Percentiles rank a stretch among this genome's conserved stretches.
Evolutionary conservation across 805 yeast species (phyloP).

Genomic region (Candida nemodendra): DNA sequence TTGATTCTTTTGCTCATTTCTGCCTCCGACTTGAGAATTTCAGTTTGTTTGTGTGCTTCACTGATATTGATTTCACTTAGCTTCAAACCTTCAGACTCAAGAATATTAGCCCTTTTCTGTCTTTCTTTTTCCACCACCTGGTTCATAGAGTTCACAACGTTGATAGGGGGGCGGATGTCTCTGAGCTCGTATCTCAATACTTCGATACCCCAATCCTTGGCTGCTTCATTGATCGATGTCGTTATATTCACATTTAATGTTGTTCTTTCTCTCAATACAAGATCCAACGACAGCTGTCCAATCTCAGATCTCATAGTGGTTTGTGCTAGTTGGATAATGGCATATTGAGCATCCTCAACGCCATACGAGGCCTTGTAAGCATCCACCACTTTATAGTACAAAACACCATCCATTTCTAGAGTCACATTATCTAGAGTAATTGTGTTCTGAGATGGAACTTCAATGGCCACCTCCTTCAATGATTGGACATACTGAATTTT

Average conservation of each 20-base stretch:
- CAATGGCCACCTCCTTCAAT: constrained; percentile 80
- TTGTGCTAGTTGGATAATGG: constrained; percentile 81
- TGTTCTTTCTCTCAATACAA: constrained; percentile 76
- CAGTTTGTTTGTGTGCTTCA: constrained; percentile 73
- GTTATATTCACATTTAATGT: constrained; percentile 70
- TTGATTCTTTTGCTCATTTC: constrained; percentile 59
- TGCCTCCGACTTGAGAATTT: constrained; percentile 77
- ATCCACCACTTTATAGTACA: constrained; percentile 73
- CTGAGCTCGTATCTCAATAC: constrained; percentile 84
- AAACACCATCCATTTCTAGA: constrained; percentile 79
- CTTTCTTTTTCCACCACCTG: constrained; percentile 87
- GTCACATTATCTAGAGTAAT: constrained; percentile 86
- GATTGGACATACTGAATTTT: constrained; percentile 79
- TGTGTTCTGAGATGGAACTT: constrained; percentile 80
- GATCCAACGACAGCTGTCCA: constrained; percentile 78
- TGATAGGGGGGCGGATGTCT: constrained; percentile 84
- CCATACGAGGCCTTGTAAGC: constrained; percentile 86
- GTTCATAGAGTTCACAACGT: constrained; percentile 88
- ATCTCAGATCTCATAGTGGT: constrained; percentile 90
- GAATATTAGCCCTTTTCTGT: constrained; percentile 81
- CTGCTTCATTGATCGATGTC: constrained; percentile 78
- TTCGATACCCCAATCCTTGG: constrained; percentile 80
- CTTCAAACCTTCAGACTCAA: constrained; percentile 82
- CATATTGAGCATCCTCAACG: constrained; percentile 84
- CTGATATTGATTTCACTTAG: constrained; percentile 79